Percentiles rank a stretch among this genome's conserved stretches.
Evolutionary conservation across 1,284 basidiomycete genomes (phyloP).

Genomic region (Somion occarium): DNA sequence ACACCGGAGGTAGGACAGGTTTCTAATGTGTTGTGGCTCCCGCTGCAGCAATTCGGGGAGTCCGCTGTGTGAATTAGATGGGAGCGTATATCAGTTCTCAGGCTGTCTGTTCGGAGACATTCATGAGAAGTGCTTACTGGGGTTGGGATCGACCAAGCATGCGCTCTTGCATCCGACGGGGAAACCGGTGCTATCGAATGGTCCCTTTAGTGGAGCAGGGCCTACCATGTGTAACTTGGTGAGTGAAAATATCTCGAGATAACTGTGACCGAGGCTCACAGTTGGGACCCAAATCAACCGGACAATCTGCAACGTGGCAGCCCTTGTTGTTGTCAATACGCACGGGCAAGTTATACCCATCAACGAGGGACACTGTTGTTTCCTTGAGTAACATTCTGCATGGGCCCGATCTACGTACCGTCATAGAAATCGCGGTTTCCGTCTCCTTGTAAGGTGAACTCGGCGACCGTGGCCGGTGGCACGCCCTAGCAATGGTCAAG

Average conservation of each 20-base stretch:
- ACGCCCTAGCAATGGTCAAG: conserved; percentile 26
- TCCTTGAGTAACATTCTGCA: background rate
- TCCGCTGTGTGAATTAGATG: conserved; percentile 17
- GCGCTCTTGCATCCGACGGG: conserved; percentile 41
- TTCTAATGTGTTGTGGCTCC: conserved; percentile 33
- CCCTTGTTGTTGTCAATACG: conserved; percentile 36
- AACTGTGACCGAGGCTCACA: conserved; percentile 17
- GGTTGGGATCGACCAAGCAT: conserved; percentile 33
- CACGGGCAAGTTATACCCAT: conserved; percentile 39
- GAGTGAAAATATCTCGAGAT: background rate
- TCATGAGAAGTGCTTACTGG: conserved; percentile 17
- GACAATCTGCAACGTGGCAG: conserved; percentile 37
- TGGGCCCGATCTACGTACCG: conserved; percentile 20
- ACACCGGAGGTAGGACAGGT: conserved; percentile 40
- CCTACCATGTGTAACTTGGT: conserved; percentile 17
- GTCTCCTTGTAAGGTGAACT: conserved; percentile 34
- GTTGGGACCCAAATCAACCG: conserved; percentile 37
- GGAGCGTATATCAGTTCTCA: background rate
- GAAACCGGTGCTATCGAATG: conserved; percentile 32
- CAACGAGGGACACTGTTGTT: conserved; percentile 32
- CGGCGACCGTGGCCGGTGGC: conserved; percentile 40
- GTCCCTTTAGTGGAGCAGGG: conserved; percentile 32
- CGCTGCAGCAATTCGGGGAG: conserved; percentile 42
- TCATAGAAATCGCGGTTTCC: conserved; percentile 36
- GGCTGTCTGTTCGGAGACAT: no score